Conservation (phyloP, 306 rosid genomes). For the Corylus heterophylla region DNA sequence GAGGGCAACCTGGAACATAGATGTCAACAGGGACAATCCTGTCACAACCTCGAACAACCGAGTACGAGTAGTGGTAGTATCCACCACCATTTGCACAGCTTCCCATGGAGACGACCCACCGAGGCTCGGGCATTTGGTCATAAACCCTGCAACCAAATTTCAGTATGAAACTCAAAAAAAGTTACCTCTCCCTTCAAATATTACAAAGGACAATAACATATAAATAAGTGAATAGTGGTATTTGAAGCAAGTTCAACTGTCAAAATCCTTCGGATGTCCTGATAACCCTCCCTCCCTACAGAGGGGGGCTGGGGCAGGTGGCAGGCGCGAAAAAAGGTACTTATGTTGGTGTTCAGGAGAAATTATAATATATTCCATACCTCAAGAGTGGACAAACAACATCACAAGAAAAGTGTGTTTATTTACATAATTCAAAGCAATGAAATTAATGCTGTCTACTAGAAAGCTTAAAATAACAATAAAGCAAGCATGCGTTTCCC, state of each 20-base stretch:
- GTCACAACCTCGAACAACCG: slow-evolving; percentile 95
- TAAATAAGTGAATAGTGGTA: no score
- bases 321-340: not conserved
- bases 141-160: slow-evolving; percentile 69
- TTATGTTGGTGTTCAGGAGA: not conserved
- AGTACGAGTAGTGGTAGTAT: slow-evolving; percentile 94
- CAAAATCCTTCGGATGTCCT: not conserved
- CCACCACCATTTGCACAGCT: slow-evolving; percentile 99
- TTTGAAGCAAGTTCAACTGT: not conserved
- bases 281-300: not conserved
- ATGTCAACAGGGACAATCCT: slow-evolving; percentile 95
- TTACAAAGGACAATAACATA: not conserved
- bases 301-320: not conserved
- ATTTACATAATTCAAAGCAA: not conserved
- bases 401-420: not conserved
- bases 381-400: not conserved
- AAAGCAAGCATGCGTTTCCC: not conserved
- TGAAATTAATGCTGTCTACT: not conserved
- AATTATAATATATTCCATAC: not conserved
- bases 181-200: not conserved
- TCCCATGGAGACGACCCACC: slow-evolving; percentile 99
- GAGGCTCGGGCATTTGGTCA: slow-evolving; percentile 99
- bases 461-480: not conserved
- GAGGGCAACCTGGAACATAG: slow-evolving; percentile 97
- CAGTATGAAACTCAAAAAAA: slow-evolving; percentile 4